A percentile compares a stretch with the other conserved stretches of the same genome.
phyloP scores from a whole-genome alignment of 345 rosid genomes.

The Psidium friedrichsthalianum region DNA sequence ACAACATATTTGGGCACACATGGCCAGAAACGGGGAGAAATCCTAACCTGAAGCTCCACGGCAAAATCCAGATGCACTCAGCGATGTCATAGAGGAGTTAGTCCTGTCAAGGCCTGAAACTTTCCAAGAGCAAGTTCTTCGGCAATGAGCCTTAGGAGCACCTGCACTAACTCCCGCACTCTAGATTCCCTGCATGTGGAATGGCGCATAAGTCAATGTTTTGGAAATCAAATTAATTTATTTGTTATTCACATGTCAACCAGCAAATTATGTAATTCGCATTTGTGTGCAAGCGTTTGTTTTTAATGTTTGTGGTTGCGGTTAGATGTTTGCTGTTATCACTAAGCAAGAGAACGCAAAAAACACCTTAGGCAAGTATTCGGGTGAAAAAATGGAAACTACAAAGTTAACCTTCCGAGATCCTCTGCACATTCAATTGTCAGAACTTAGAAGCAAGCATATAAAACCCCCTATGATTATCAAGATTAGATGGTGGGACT shows the following conservation, averaged over 20 bases:
- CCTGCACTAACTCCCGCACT: slow-evolving; percentile 72
- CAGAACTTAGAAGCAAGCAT: background rate
- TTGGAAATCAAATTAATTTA: background rate
- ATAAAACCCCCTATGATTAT: background rate
- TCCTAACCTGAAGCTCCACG: background rate
- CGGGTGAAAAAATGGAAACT: background rate
- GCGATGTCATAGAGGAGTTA: background rate
- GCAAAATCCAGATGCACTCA: background rate
- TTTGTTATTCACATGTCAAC: background rate
- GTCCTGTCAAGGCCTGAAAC: background rate
- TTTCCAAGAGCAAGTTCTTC: slow-evolving; percentile 58
- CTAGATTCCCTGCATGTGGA: slow-evolving; percentile 53
- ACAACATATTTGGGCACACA: background rate
- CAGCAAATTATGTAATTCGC: background rate
- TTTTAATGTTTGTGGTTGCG: background rate
- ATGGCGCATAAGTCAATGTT: background rate
- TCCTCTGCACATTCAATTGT: background rate
- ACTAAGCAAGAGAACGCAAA: background rate
- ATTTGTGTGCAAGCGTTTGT: background rate
- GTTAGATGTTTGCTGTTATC: background rate
- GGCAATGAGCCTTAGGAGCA: slow-evolving; percentile 51
- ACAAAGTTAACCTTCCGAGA: background rate
- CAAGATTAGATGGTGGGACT: background rate
- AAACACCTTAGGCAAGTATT: background rate
- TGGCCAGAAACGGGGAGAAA: background rate